A percentile compares a stretch with the other conserved stretches of the same genome.
phyloP scores from a whole-genome alignment of 108 stramenopile species.

The Nitzschia inconspicua region DNA sequence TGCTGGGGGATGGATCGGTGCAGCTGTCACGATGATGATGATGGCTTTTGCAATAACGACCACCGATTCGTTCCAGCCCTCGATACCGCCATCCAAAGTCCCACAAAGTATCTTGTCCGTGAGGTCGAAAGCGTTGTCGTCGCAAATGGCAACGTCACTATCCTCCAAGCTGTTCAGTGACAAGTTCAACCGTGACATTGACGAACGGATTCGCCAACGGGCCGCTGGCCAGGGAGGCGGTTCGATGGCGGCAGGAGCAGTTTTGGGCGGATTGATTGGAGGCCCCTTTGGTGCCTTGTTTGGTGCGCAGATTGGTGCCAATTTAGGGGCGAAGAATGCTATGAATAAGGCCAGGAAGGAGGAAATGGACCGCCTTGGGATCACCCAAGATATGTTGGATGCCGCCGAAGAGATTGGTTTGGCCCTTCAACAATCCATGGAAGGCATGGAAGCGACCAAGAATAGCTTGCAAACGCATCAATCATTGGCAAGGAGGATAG shows the following conservation, averaged over 20 bases:
- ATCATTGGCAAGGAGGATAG: conserved; percentile 52
- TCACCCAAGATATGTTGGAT: conserved; percentile 75
- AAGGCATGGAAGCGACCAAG: conserved; percentile 58
- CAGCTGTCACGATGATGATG: too few species aligned
- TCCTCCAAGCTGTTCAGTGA: conserved; percentile 15
- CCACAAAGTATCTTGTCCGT: too few species aligned
- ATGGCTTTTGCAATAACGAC: too few species aligned
- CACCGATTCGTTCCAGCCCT: too few species aligned
- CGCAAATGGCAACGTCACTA: too few species aligned
- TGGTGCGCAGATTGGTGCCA: conserved; percentile 73
- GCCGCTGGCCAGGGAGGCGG: conserved; percentile 34
- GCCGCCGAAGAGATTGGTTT: conserved; percentile 61
- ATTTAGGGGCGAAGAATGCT: conserved; percentile 47
- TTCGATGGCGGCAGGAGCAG: conserved; percentile 66
- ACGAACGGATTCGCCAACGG: conserved; percentile 16
- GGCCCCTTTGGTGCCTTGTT: conserved; percentile 83
- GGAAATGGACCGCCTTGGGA: conserved; percentile 72
- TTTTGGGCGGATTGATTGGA: conserved; percentile 64
- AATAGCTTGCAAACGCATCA: conserved; percentile 72
- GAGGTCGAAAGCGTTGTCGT: too few species aligned
- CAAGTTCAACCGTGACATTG: conserved; percentile 28
- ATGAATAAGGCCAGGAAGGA: conserved; percentile 61
- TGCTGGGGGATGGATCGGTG: too few species aligned
- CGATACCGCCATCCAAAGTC: too few species aligned
- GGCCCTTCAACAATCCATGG: conserved; percentile 55